These are phyloP conservation scores for Starmerella bombi DNA, from an alignment of 805 yeast species.

Conservation along the genomic window DNA sequence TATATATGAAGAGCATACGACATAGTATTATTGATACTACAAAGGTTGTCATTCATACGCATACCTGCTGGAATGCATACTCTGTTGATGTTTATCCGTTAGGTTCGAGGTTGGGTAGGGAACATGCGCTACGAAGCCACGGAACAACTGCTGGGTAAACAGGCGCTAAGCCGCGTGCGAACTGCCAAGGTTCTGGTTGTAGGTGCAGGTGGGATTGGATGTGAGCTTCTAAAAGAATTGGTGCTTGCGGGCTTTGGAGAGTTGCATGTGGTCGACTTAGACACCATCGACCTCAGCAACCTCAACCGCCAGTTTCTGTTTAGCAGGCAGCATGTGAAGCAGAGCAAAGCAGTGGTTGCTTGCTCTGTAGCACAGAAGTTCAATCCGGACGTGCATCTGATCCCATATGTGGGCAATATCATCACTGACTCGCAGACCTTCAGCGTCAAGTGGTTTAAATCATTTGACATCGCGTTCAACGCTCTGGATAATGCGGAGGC, in stretches of 20 bases:
- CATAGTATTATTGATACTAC: too few species aligned
- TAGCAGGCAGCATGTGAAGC: slow-evolving; percentile 76
- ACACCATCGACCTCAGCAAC: slow-evolving; percentile 85
- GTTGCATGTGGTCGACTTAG: slow-evolving; percentile 52
- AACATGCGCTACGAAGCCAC: slow-evolving; percentile 10
- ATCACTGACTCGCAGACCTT: slow-evolving; percentile 53
- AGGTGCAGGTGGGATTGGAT: slow-evolving; percentile 99
- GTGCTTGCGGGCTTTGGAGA: slow-evolving; percentile 64
- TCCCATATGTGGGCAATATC: slow-evolving; percentile 77
- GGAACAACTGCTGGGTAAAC: slow-evolving; percentile 16
- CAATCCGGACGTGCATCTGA: slow-evolving; percentile 50
- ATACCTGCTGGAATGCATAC: background rate
- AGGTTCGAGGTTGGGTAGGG: background rate
- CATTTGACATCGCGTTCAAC: slow-evolving; percentile 70
- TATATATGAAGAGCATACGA: too few species aligned
- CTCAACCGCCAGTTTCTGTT: slow-evolving; percentile 87
- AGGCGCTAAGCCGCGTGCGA: slow-evolving; percentile 12
- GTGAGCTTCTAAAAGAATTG: slow-evolving; percentile 97
- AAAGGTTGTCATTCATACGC: too few species aligned
- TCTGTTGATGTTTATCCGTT: background rate
- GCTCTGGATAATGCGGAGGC: slow-evolving; percentile 93
- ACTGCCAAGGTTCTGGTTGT: slow-evolving; percentile 55
- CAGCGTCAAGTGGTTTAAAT: slow-evolving; percentile 61
- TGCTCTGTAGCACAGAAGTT: slow-evolving; percentile 66
- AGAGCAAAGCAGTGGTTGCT: slow-evolving; percentile 77